These are phyloP conservation scores for Arthroderma sp. DNA, from an alignment of 2,329 filamentous ascomycete species.

Conservation along the genomic window DNA sequence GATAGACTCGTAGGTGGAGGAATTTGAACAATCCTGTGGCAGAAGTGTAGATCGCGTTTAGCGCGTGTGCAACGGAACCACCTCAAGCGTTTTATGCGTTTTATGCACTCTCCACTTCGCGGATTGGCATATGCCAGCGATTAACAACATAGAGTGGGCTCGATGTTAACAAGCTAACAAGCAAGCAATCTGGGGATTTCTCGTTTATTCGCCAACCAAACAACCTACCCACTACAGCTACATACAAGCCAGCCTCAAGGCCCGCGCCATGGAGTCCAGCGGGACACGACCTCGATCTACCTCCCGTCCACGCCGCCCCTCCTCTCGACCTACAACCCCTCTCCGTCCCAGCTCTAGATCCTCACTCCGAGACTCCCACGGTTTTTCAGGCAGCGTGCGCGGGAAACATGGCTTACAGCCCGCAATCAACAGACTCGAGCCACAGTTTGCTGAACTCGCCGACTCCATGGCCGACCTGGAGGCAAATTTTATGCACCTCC, in stretches of 20 bases:
- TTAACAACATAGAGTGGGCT: too few species aligned
- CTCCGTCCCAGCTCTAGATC: slow-evolving; percentile 80
- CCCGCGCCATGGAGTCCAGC: slow-evolving; percentile 18
- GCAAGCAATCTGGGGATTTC: too few species aligned
- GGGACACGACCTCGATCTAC: slow-evolving; percentile 34
- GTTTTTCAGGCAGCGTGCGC: slow-evolving; percentile 30
- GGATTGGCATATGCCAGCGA: too few species aligned
- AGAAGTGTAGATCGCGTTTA: too few species aligned
- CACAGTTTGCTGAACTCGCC: slow-evolving; percentile 81
- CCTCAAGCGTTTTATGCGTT: too few species aligned
- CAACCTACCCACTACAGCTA: neutral
- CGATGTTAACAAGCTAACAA: too few species aligned
- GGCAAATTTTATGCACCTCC: slow-evolving; percentile 93
- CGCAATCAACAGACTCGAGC: slow-evolving; percentile 64
- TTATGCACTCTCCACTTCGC: too few species aligned
- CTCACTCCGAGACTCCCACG: slow-evolving; percentile 67
- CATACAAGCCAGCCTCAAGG: neutral
- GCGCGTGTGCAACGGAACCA: too few species aligned
- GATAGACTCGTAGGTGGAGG: too few species aligned
- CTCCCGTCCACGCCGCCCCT: slow-evolving; percentile 44
- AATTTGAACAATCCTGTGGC: too few species aligned
- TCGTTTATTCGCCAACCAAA: neutral
- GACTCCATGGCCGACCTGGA: slow-evolving; percentile 93
- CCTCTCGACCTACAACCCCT: slow-evolving; percentile 77
- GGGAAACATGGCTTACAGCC: slow-evolving; percentile 40